A percentile compares a stretch with the other conserved stretches of the same genome.
phyloP scores from a whole-genome alignment of 2,329 filamentous ascomycete species.

The Penicillium paneum region DNA sequence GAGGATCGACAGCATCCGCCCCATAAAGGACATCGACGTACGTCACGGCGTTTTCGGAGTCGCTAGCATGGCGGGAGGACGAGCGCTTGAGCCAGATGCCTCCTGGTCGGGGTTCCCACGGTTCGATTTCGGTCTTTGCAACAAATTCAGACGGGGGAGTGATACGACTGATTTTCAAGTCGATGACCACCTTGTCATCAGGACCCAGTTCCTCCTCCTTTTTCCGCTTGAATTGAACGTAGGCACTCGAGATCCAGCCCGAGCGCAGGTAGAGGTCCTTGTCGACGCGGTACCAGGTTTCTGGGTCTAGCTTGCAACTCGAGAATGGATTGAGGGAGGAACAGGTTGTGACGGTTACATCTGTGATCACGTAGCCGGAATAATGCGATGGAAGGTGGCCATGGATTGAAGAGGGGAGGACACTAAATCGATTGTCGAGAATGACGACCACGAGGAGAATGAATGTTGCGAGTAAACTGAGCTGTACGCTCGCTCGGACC shows the following conservation, averaged over 20 bases:
- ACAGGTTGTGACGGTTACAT: conserved; percentile 75
- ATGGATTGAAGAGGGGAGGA: conserved; percentile 81
- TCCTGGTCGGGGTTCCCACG: conserved; percentile 73
- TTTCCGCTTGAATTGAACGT: conserved; percentile 77
- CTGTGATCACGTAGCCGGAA: conserved; percentile 78
- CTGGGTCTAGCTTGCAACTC: conserved; percentile 68
- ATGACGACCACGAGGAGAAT: conserved; percentile 71
- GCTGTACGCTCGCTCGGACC: conserved; percentile 69
- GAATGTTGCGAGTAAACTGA: conserved; percentile 62
- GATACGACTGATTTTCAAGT: conserved; percentile 69
- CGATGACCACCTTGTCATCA: conserved; percentile 75
- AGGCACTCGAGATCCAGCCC: conserved; percentile 72
- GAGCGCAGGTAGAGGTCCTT: conserved; percentile 82
- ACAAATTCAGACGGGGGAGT: conserved; percentile 60
- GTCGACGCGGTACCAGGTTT: conserved; percentile 77
- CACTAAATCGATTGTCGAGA: conserved; percentile 83
- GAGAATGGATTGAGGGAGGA: conserved; percentile 71
- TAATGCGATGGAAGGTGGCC: conserved; percentile 83
- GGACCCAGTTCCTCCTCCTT: conserved; percentile 75
- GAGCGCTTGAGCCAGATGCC: conserved; percentile 82
- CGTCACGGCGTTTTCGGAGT: conserved; percentile 71
- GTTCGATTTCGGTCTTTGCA: conserved; percentile 55
- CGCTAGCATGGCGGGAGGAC: conserved; percentile 67
- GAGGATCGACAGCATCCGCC: conserved; percentile 84
- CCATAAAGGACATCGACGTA: conserved; percentile 85